Evolutionary conservation across 1,284 basidiomycete genomes (phyloP), one percentile per base, ranked within the genome.

Genomic region (Austroboletus rostrupii): DNA sequence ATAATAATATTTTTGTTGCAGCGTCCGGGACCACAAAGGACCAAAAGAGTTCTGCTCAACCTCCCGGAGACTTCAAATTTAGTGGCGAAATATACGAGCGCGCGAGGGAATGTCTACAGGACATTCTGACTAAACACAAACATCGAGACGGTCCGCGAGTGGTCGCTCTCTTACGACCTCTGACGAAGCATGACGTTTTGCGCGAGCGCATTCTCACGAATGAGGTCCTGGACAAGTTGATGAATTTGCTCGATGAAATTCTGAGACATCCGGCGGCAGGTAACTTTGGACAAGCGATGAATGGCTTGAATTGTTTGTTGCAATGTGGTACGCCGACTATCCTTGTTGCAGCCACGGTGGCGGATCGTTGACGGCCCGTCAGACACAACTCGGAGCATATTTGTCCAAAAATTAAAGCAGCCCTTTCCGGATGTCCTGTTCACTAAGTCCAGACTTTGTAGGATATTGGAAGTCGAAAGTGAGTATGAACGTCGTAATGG

Each of bases 241-340:
- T 61, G 16, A 7, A 17, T 0, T 38, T 58, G 6, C 29, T 65
- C 1, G 61, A 67, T 39, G 16, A 0, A 3, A 54, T 54, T 2
- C 2, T 61, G 21, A 7, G 0, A 3, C n/a, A 43, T 16, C 43
- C 23, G 23, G 23, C 29, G 1, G 36, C 5, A 20, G 37, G 14
- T 5, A 54, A 49, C 43, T 65, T 64, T 35, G 55, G 45, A 14
- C 53, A 54, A 13, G 57, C 45, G 7, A 64, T 66, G 61, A 52
- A 63, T 2, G 54, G 57, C 3, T n/a, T 64, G 37, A 45, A n/a
- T 3, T 57, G 49, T 38, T n/a, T 68, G 4, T 26, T 63, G 46
- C 46, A 55, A 13, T 63, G 50, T 12, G 49, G 62, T 67, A 11
- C 29, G 57, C 52, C n/a, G 12, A 0, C 23, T 31, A 3, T 28